phyloP scores from a whole-genome alignment of 257 asterid genomes.

The Craterostigma plantagineum region DNA sequence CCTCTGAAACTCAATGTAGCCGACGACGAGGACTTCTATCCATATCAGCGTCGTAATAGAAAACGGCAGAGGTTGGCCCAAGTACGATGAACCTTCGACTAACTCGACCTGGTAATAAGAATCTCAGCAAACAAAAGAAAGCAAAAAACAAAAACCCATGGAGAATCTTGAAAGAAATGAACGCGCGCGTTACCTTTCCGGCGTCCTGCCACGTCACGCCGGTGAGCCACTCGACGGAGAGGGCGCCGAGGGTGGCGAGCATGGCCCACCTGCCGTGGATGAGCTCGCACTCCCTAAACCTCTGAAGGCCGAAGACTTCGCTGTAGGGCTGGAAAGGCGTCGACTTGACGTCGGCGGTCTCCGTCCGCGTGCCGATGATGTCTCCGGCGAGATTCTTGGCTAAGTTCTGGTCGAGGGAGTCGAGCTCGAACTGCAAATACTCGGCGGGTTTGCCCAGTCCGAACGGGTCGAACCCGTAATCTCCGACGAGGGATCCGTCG shows the following conservation, averaged over 20 bases:
- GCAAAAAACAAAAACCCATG: too few species aligned
- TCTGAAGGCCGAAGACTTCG: constrained; percentile 76
- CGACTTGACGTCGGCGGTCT: constrained; percentile 39
- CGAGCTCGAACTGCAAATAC: constrained; percentile 79
- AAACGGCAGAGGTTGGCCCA: constrained; percentile 92
- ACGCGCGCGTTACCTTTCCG: constrained; percentile 93
- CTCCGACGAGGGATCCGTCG: constrained; percentile 75
- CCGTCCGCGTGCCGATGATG: constrained; percentile 71
- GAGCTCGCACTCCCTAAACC: constrained; percentile 92
- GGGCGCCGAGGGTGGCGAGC: constrained; percentile 86
- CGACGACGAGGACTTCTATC: constrained; percentile 68
- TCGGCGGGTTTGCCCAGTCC: constrained; percentile 86
- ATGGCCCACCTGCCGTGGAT: constrained; percentile 98
- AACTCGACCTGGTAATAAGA: constrained; percentile 46
- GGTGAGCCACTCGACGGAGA: constrained; percentile 86
- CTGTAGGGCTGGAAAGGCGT: constrained; percentile 85
- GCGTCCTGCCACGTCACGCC: constrained; percentile 98
- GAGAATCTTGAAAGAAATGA: too few species aligned
- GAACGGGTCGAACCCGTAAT: constrained; percentile 86
- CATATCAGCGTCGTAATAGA: constrained; percentile 67
- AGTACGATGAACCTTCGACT: constrained; percentile 77
- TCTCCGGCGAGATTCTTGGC: constrained; percentile 68
- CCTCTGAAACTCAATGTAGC: constrained; percentile 94
- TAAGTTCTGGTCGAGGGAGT: constrained; percentile 78
- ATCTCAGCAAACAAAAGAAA: too few species aligned